Conservation (phyloP, 2,329 filamentous ascomycete genomes). For the Myotisia sp. region DNA sequence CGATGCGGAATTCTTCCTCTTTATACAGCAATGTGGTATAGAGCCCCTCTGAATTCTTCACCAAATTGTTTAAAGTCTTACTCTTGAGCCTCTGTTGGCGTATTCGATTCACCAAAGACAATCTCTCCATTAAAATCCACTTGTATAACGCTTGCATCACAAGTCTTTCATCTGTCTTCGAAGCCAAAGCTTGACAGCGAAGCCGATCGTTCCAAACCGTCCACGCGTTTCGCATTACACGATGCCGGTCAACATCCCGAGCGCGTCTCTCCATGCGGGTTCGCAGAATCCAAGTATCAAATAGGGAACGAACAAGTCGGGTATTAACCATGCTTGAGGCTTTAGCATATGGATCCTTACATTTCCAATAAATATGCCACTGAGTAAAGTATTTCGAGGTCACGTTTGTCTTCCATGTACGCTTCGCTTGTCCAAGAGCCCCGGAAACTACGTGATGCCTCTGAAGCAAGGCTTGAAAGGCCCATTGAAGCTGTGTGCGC, state of each 20-base stretch:
- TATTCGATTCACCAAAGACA: conserved; percentile 26
- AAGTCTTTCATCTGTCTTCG: conserved; percentile 42
- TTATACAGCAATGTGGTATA: conserved; percentile 25
- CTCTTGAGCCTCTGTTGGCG: conserved; percentile 27
- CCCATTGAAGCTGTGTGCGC: conserved; percentile 17
- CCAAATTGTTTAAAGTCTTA: conserved; percentile 27
- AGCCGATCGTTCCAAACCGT: conserved; percentile 49
- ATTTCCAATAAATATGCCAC: conserved; percentile 29
- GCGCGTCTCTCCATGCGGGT: conserved; percentile 35
- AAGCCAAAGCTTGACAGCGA: conserved; percentile 38
- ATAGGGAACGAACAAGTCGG: conserved; percentile 33
- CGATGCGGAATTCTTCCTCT: conserved; percentile 23
- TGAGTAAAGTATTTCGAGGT: conserved; percentile 27
- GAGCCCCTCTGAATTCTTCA: conserved; percentile 24
- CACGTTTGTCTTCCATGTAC: conserved; percentile 20
- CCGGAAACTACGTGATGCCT: conserved; percentile 18
- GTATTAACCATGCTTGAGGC: conserved; percentile 33
- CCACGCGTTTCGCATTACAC: conserved; percentile 44
- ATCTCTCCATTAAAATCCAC: conserved; percentile 43
- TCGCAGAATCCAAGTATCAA: conserved; percentile 38
- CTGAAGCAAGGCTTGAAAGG: conserved; percentile 24
- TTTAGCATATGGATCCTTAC: conserved; percentile 29
- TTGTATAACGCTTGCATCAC: conserved; percentile 44
- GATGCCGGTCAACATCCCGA: conserved; percentile 35
- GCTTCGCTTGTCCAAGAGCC: conserved; percentile 20